Evolutionary conservation across 2,329 filamentous ascomycete genomes (phyloP), one percentile per base, ranked within the genome.

Genomic region (Clonostachys byssicola): DNA sequence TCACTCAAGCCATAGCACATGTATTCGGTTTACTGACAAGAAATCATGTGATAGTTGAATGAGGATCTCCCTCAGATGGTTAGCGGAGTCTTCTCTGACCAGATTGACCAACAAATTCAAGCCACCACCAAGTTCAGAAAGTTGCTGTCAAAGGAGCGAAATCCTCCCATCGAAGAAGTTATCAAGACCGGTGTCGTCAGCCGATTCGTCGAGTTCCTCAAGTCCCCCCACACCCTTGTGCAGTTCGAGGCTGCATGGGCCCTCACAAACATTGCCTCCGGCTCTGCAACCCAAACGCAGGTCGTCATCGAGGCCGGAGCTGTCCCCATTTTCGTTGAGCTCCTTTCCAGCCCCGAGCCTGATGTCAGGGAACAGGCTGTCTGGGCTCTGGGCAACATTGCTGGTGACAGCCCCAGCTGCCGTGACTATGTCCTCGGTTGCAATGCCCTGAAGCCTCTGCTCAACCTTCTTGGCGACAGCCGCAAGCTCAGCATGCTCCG

Each of bases 171-270:
- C 66, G 94, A 99, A 76, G 91, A 95, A 66, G 94, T 99, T 58
- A 99, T 99, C 72, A 95, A 97, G 81, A 97, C 94, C 50, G 94
- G 94, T 63, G 94, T 99, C 54, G 94, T 99, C 56, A 87, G 85
- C 76, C 88, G 94, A 65, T 99, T 99, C 64, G 94, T 99, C 71
- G 91, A 96, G 71, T 99, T 99, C 73, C 86, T 99, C 51, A 89
- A 90, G 66, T 99, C 94, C 47, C 94, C 94, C 54, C 94, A 99
- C 72, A 97, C 94, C 34, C 82, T 99, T 43, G 94, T 99, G 48
- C 94, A 99, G 72, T 99, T 99, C 66, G 94, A 99, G 78, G 94
- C 94, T 61, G 94, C 94, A 40, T 99, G 94, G 94, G 94, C 94
- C 54, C 77, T 99, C 64, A 99, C 94, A 77, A 99, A 99, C 78